Evolutionary conservation across 306 rosid genomes (phyloP).

Genomic region (Sphenostylis stenocarpa): DNA sequence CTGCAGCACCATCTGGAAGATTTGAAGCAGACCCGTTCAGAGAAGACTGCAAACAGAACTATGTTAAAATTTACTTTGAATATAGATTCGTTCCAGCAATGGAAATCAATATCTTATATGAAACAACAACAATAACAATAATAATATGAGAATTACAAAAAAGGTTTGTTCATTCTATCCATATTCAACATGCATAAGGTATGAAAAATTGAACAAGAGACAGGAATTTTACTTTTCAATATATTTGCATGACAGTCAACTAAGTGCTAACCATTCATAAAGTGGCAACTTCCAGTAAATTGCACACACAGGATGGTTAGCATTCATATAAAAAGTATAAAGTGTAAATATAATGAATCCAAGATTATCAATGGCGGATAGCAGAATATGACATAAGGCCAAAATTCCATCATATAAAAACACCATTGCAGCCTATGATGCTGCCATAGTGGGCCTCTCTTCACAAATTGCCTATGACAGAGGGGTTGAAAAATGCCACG

Average conservation of each 20-base stretch:
- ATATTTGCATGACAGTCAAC: neutral
- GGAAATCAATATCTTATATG: neutral
- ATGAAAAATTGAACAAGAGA: slow-evolving; percentile 2
- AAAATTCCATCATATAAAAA: too few relatives aligned
- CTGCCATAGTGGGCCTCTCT: too few relatives aligned
- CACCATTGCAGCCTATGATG: too few relatives aligned
- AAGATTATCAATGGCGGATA: too few relatives aligned
- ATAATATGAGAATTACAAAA: neutral
- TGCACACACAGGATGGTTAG: neutral
- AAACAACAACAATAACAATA: slow-evolving; percentile 16
- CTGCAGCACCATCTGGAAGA: slow-evolving; percentile 74
- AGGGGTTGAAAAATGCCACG: too few relatives aligned
- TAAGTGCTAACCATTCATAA: neutral
- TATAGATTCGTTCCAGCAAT: neutral
- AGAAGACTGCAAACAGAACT: slow-evolving; percentile 70
- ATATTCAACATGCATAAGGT: neutral
- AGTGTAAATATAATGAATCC: too few relatives aligned
- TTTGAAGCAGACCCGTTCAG: slow-evolving; percentile 87
- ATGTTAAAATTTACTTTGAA: slow-evolving; percentile 21
- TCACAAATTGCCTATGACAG: too few relatives aligned
- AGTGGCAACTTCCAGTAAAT: slow-evolving; percentile 10
- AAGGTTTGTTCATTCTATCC: neutral
- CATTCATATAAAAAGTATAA: neutral
- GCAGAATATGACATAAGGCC: too few relatives aligned
- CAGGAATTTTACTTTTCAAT: neutral